Evolutionary conservation across 2,329 filamentous ascomycete species (phyloP).

Genomic region (Teratosphaeria viscida): DNA sequence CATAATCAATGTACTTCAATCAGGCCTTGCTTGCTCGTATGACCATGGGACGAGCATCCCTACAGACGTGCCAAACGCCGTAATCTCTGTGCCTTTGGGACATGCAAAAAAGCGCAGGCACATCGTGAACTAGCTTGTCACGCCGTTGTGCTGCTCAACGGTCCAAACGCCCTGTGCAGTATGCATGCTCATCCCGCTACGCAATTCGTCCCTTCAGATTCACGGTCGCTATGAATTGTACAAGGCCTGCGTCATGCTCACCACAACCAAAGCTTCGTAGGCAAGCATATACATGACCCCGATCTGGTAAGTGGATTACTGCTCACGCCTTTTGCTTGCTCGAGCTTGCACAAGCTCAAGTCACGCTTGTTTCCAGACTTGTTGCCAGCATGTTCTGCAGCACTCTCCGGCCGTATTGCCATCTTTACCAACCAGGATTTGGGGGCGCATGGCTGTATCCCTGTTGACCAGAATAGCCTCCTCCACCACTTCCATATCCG

Average conservation of each 20-base stretch:
- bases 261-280: neutral
- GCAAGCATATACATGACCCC: neutral
- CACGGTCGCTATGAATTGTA: too few species aligned
- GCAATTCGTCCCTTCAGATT: too few species aligned
- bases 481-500: conserved; percentile 10
- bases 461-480: conserved; percentile 3
- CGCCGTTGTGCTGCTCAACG: too few species aligned
- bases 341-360: too few species aligned
- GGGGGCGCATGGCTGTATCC: conserved; percentile 14
- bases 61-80: neutral
- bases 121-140: too few species aligned
- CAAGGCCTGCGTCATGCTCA: too few species aligned
- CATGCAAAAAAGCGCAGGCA: too few species aligned
- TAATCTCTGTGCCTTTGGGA: neutral
- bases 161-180: too few species aligned
- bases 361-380: neutral
- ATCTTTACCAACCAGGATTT: conserved; percentile 16
- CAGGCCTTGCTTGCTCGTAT: neutral
- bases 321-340: too few species aligned
- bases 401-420: neutral
- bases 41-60: neutral
- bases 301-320: too few species aligned
- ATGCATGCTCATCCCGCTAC: too few species aligned
- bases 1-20: neutral
- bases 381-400: neutral